Evolutionary conservation across 768 basidiomycete genomes (phyloP).

Genomic region (Hericium rajendrae): DNA sequence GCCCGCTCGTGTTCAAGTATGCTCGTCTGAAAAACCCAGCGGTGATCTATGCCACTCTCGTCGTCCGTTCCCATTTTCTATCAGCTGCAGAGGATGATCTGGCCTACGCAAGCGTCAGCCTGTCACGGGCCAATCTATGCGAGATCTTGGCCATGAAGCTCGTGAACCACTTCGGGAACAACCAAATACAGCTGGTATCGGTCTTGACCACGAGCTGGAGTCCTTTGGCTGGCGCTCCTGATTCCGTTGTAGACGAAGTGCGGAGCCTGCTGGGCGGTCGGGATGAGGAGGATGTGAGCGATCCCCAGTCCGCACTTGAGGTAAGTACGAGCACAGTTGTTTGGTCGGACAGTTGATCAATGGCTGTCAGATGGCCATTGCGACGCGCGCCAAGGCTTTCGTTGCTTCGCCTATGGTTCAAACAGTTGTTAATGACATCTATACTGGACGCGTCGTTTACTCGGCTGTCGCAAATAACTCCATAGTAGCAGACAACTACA

Average conservation of each 20-base stretch:
- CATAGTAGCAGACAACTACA: slow-evolving; percentile 87
- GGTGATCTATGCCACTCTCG: slow-evolving; percentile 66
- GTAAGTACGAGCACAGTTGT: slow-evolving; percentile 32
- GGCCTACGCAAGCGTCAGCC: slow-evolving; percentile 67
- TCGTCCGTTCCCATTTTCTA: slow-evolving; percentile 72
- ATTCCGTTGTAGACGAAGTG: slow-evolving; percentile 58
- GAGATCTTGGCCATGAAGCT: slow-evolving; percentile 88
- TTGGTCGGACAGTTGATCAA: background rate
- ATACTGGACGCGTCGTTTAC: slow-evolving; percentile 66
- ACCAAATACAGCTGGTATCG: slow-evolving; percentile 68
- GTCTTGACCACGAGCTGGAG: slow-evolving; percentile 80
- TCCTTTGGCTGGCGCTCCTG: slow-evolving; percentile 69
- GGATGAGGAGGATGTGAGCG: slow-evolving; percentile 52
- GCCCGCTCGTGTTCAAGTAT: slow-evolving; percentile 73
- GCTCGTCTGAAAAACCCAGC: slow-evolving; percentile 68
- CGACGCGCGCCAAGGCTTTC: slow-evolving; percentile 77
- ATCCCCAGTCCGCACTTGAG: slow-evolving; percentile 79
- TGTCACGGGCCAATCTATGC: slow-evolving; percentile 66
- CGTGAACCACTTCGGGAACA: slow-evolving; percentile 60
- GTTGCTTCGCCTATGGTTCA: slow-evolving; percentile 78
- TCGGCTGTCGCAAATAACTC: slow-evolving; percentile 50
- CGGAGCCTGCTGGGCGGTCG: slow-evolving; percentile 41
- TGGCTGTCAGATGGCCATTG: slow-evolving; percentile 68
- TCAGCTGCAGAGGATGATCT: slow-evolving; percentile 59
- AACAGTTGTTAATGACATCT: slow-evolving; percentile 80